Percentiles rank a stretch among this genome's conserved stretches.
Evolutionary conservation across 2,329 filamentous ascomycete genomes (phyloP).

Genomic region (Alternaria dauci): DNA sequence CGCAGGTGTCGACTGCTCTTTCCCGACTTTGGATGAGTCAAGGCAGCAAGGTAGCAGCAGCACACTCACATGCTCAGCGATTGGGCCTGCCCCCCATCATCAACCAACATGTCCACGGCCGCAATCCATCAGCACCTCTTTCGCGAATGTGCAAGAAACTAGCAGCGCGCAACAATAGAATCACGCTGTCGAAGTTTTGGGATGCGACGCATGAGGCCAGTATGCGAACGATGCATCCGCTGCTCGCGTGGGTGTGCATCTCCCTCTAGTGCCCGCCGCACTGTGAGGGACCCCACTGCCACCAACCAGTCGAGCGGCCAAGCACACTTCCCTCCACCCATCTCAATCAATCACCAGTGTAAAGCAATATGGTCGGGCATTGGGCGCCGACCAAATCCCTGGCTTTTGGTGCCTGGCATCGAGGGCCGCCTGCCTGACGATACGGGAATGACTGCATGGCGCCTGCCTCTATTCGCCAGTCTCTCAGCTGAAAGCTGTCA

Average conservation of each 20-base stretch:
- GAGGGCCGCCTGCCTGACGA: conserved; percentile 16
- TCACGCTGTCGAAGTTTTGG: conserved; percentile 12
- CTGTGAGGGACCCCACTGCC: conserved; percentile 19
- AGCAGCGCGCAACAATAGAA: conserved; percentile 11
- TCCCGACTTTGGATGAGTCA: conserved; percentile 30
- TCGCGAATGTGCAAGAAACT: conserved; percentile 17
- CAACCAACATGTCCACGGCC: background rate
- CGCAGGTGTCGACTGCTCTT: conserved; percentile 13
- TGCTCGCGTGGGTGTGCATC: conserved; percentile 26
- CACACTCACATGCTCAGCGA: conserved; percentile 24
- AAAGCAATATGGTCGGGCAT: conserved; percentile 35
- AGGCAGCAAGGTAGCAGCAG: conserved; percentile 36
- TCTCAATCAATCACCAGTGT: conserved; percentile 22
- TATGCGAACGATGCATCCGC: conserved; percentile 30
- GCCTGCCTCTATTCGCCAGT: conserved; percentile 22
- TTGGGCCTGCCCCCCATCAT: conserved; percentile 9
- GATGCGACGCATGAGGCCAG: conserved; percentile 14
- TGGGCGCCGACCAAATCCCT: conserved; percentile 36
- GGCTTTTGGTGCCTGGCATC: conserved; percentile 32
- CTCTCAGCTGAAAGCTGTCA: conserved; percentile 15
- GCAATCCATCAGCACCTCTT: conserved; percentile 1
- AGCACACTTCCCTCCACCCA: conserved; percentile 24
- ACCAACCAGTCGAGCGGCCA: conserved; percentile 29
- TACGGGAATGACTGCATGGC: conserved; percentile 34
- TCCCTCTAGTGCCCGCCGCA: conserved; percentile 28